These are phyloP conservation scores for Phytophthora sansomeana DNA, from an alignment of 352 stramenopile species.

Conservation along the genomic window DNA sequence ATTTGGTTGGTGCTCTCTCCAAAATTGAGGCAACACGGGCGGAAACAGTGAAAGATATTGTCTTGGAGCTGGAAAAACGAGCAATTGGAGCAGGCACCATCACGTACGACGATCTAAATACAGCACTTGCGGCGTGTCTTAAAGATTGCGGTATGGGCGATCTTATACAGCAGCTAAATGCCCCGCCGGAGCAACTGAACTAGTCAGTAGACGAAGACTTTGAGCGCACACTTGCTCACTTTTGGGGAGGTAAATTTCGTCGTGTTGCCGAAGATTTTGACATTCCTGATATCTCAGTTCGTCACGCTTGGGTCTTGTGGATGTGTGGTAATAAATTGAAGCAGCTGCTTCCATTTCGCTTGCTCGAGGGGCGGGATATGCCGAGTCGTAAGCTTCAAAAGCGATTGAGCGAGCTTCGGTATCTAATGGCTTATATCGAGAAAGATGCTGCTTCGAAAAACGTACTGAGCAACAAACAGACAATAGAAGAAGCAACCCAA, in stretches of 20 bases:
- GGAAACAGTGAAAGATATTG: constrained; percentile 10
- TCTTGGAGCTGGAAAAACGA: constrained; percentile 8
- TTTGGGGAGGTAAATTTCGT: no score
- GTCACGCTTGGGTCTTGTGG: constrained; percentile 3
- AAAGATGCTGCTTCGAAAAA: constrained; percentile 1
- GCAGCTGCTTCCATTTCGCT: background rate
- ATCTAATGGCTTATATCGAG: constrained; percentile 7
- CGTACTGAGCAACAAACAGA: no score
- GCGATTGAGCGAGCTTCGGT: constrained; percentile 14
- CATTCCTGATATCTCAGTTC: no score
- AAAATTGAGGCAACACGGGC: no score
- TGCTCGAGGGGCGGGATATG: constrained; percentile 12
- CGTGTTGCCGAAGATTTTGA: no score
- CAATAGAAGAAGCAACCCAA: no score
- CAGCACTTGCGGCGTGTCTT: background rate
- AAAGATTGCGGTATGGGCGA: background rate
- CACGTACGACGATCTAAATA: constrained; percentile 10
- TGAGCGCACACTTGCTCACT: no score
- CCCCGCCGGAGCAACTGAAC: no score
- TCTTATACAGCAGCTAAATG: no score
- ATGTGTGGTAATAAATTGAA: constrained; percentile 17
- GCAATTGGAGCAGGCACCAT: constrained; percentile 20
- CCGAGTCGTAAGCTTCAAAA: constrained; percentile 12
- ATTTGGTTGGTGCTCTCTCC: background rate
- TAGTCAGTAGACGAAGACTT: no score